Evolutionary conservation across 83 land plant genomes (phyloP), one percentile per base, ranked within the genome.

Genomic region (Larix sibirica): DNA sequence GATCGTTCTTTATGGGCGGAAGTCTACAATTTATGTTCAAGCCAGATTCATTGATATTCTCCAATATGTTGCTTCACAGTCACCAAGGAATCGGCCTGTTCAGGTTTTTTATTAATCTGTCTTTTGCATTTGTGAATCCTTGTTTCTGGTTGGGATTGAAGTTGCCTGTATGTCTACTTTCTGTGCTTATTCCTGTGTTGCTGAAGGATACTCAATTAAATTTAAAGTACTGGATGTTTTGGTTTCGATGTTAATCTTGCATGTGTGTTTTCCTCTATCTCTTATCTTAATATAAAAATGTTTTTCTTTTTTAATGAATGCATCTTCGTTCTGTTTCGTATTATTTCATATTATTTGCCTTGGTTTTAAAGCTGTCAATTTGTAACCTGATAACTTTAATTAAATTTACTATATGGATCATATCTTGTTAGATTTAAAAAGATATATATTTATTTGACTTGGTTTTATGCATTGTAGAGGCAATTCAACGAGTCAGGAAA

Each of bases 21-120:
- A 87, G 73, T 88, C 86, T 83, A 89, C 95, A 54, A 90, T 80
- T 61, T 97, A 92, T 87, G 84, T 90, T 2, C 98, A 97, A 81
- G 89, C 97, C 31, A 90, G 90, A 75, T 71, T 96, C 59, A 89
- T 91, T 87, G 99, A 97, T 24, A 84, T 94, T 79, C 79, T 97
- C 78, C 97, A 94, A 85, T 96, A 86, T 90, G 84, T 97, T 88
- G 97, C 97, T 64, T 66, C 98, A 61, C 99, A 93, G 78, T 91
- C 98, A 76, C 78, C 92, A 36, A 83, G 89, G 76, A 84, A 91
- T 83, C 87, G 81, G 26, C 85, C 85, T 84, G 84, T 64, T 56
- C 91, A 89, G 91, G 95, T 93, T 58, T 31, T 78, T 5, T 40
- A 31, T 56, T 59, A 54, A 54, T 54, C 58, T 54, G 58, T 13